Base-by-base conservation (phyloP, 176 grass and related monocot genomes). In the Thinopyrum elongatum region DNA sequence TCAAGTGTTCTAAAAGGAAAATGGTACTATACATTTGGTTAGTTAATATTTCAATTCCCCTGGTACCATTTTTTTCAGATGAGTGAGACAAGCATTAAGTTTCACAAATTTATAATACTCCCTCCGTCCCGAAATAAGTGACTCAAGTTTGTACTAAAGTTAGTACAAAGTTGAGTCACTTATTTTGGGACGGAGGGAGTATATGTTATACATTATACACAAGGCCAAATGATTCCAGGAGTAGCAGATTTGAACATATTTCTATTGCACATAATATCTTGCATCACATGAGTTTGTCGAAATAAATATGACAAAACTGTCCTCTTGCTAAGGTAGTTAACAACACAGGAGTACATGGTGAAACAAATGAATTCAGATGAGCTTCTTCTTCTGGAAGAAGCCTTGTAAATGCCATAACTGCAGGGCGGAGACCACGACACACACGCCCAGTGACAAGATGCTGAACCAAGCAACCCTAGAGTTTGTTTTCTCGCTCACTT, bases 331-430 rank as follows among this genome's bases (percentile, higher is more conserved):
- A 42, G 17, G 82, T 85, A 64, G 63, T 70, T 26, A 80, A 90
- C 79, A 79, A 88, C 79, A 79, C 27, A 33, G 62, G 71, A 60
- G 80, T 90, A 82, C 77, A 89, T 19, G 83, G 85, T 70, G 73
- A 49, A 87, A 82, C 17, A n/a, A 19, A 34, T 33, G 81, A 36
- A 87, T 70, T 87, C 91, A 95, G 63, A 98, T 98, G 47, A 98
- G 92, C 88, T 98, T 98, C 90, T 98, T 98, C 94, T 98, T 98
- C 78, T 80, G 83, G 86, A 98, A 98, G 87, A 90, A 98, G 0
- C 92, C 86, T 88, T 94, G 92, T 42, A 98, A 90, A 69, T 98
- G 92, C 96, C 93, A 88, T 81, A 95, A 71, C 79, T 98, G 92
- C 90, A 98, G 81, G 35, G 89, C 70, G 10, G 96, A 92, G 21